Conservation (phyloP, 140 eudicot genomes). For the Oenanthe javanica region DNA sequence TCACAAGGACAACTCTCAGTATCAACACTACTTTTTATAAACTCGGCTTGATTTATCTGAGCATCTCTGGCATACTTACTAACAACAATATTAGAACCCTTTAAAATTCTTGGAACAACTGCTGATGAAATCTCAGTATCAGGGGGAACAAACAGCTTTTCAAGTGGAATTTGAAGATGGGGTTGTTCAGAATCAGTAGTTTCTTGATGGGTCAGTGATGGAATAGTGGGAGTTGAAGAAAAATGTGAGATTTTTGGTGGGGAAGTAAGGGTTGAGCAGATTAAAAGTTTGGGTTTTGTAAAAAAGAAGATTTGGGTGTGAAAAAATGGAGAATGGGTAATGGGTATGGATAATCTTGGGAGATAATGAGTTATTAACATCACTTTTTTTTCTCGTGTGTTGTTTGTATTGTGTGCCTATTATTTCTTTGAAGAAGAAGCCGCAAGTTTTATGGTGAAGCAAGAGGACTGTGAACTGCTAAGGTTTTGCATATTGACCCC, state of each 20-base stretch:
- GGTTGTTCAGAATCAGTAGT: conserved; percentile 30
- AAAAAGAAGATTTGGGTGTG: conserved; percentile 20
- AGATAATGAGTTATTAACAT: conserved; percentile 40
- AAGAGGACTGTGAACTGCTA: neutral
- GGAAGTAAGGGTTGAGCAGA: conserved; percentile 11
- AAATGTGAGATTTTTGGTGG: conserved; percentile 22
- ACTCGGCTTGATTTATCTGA: conserved; percentile 70
- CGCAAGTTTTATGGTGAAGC: neutral
- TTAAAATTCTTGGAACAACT: conserved; percentile 52
- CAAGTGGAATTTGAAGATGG: conserved; percentile 47
- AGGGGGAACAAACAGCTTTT: conserved; percentile 80
- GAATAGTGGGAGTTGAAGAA: conserved; percentile 27
- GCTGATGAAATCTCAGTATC: conserved; percentile 60
- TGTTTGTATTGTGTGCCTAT: neutral
- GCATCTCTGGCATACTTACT: conserved; percentile 80
- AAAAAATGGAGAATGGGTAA: conserved; percentile 18
- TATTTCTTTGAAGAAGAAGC: neutral
- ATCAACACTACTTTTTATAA: conserved; percentile 87
- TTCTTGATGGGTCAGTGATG: conserved; percentile 22
- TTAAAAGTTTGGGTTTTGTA: conserved; percentile 32
- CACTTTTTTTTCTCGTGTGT: neutral
- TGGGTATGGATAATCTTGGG: conserved; percentile 31
- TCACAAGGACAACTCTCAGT: conserved; percentile 73
- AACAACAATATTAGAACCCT: conserved; percentile 88
- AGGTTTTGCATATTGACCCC: neutral